phyloP scores from a whole-genome alignment of 2,329 filamentous ascomycete genomes.

The Aspergillus awamori region DNA sequence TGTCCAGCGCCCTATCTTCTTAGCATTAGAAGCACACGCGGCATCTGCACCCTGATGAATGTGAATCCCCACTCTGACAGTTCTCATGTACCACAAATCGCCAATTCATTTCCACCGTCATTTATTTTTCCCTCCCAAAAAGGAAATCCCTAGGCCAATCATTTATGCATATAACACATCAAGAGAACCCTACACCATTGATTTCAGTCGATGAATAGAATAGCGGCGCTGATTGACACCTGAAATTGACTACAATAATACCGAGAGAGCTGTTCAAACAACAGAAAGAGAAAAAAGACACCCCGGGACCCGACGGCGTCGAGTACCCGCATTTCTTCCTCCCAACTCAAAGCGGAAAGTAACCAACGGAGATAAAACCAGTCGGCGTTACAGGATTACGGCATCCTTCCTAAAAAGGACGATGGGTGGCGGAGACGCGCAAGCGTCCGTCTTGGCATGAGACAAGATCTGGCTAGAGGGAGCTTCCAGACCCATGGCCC shows the following conservation, averaged over 20 bases:
- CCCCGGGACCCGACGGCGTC: background rate
- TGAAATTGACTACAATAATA: background rate
- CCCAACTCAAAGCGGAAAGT: constrained; percentile 11
- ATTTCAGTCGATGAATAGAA: background rate
- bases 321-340: background rate
- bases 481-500: constrained; percentile 23
- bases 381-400: constrained; percentile 24
- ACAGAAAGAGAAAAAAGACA: background rate
- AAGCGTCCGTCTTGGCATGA: constrained; percentile 43
- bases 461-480: constrained; percentile 35
- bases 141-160: background rate
- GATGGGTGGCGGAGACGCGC: constrained; percentile 40
- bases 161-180: constrained; percentile 2
- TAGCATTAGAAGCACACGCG: constrained; percentile 17
- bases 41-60: constrained; percentile 18
- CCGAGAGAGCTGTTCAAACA: too few relatives aligned
- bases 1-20: constrained; percentile 6
- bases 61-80: constrained; percentile 18
- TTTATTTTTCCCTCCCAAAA: background rate
- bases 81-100: constrained; percentile 9
- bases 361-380: constrained; percentile 12
- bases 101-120: constrained; percentile 1
- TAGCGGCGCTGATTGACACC: background rate
- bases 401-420: constrained; percentile 19
- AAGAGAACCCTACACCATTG: background rate